phyloP scores from a whole-genome alignment of 352 stramenopile genomes.

The Pythium oligandrum region DNA sequence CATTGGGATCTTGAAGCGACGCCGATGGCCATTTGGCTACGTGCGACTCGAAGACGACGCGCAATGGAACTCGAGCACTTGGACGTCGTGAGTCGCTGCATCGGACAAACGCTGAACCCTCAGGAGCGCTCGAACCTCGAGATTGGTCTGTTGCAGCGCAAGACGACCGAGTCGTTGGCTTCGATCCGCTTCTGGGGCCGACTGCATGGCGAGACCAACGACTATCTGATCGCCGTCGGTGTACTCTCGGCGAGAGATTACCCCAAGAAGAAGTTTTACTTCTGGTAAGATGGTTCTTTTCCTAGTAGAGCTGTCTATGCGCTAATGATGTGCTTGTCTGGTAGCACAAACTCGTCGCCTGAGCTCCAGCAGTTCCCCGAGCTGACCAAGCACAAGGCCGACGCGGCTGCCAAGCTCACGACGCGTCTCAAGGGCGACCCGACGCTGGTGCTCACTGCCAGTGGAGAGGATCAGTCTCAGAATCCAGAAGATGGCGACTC shows the following conservation, averaged over 20 bases:
- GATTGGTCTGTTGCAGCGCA: constrained; percentile 64
- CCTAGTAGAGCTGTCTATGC: neutral
- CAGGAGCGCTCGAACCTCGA: constrained; percentile 78
- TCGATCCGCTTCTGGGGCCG: constrained; percentile 75
- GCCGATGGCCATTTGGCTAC: neutral
- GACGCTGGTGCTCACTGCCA: constrained; percentile 32
- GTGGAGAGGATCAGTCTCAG: constrained; percentile 24
- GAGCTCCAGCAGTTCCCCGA: constrained; percentile 80
- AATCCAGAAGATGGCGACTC: constrained; percentile 35
- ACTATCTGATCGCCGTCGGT: constrained; percentile 67
- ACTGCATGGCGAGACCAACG: constrained; percentile 48
- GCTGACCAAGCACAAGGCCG: constrained; percentile 50
- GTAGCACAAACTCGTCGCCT: constrained; percentile 66
- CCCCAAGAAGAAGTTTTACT: constrained; percentile 85
- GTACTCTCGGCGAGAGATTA: constrained; percentile 56
- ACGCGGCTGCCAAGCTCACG: constrained; percentile 36
- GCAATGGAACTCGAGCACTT: constrained; percentile 74
- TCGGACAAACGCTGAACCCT: constrained; percentile 61
- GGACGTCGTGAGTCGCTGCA: constrained; percentile 61
- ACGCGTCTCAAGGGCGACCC: constrained; percentile 66
- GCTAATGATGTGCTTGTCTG: constrained; percentile 4
- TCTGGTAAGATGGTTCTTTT: constrained; percentile 35
- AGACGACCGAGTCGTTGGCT: constrained; percentile 50
- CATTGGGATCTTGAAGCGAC: too few species aligned
- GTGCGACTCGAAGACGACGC: neutral